phyloP scores from a whole-genome alignment of 2,329 filamentous ascomycete species.

The Aspergillus awamori region DNA sequence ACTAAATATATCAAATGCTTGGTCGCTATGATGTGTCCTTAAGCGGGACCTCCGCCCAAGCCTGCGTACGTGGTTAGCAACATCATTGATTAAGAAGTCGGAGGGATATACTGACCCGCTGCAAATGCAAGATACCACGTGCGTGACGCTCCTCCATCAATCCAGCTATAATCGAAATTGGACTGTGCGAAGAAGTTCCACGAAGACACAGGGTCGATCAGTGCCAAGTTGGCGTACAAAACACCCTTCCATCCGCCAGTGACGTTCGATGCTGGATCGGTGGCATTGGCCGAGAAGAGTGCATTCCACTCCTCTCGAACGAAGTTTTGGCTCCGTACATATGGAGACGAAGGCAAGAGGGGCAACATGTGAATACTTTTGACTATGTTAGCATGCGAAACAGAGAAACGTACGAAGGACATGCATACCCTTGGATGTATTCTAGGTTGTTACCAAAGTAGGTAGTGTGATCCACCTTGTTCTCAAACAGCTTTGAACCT shows the following conservation, averaged over 20 bases:
- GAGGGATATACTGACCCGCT: constrained; percentile 59
- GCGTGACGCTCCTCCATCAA: constrained; percentile 75
- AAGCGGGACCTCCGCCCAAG: constrained; percentile 15
- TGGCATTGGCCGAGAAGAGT: constrained; percentile 71
- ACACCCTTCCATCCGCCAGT: constrained; percentile 83
- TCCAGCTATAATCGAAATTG: constrained; percentile 67
- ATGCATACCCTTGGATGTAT: constrained; percentile 63
- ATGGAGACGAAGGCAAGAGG: constrained; percentile 67
- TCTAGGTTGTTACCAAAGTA: constrained; percentile 78
- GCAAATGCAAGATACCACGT: constrained; percentile 84
- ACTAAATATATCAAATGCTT: not conserved
- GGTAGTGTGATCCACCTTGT: constrained; percentile 91
- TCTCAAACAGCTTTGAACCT: constrained; percentile 72
- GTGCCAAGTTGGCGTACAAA: constrained; percentile 78
- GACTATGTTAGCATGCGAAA: constrained; percentile 30
- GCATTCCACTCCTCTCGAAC: constrained; percentile 80
- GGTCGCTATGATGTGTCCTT: not conserved
- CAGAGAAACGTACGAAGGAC: not conserved
- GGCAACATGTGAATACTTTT: constrained; percentile 86
- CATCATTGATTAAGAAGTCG: not conserved
- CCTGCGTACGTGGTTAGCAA: constrained; percentile 11
- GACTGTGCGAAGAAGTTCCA: constrained; percentile 74
- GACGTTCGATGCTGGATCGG: constrained; percentile 58
- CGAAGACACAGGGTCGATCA: constrained; percentile 69
- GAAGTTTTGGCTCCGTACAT: constrained; percentile 69